Evolutionary conservation across 306 rosid species (phyloP).

Genomic region (Aeschynomene evenia): DNA sequence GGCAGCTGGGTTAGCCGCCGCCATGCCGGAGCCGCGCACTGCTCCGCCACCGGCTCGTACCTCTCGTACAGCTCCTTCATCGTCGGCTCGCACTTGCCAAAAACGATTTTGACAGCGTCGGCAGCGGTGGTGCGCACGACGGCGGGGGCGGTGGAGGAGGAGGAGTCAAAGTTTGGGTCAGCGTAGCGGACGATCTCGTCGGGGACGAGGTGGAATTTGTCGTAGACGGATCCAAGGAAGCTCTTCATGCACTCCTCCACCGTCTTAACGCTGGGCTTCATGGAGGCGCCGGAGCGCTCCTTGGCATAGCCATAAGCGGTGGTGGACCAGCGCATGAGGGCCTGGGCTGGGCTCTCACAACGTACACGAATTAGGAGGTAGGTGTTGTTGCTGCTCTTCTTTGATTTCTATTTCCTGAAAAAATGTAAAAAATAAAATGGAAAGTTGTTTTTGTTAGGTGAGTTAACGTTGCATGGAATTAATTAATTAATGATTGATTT

Average conservation of each 20-base stretch:
- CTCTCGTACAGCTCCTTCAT: not conserved
- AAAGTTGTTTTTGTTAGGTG: not conserved
- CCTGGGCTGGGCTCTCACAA: not conserved
- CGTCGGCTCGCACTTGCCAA: slow-evolving; percentile 50
- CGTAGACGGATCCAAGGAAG: slow-evolving; percentile 21
- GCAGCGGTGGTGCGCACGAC: slow-evolving; percentile 51
- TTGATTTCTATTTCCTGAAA: not conserved
- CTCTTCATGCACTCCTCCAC: slow-evolving; percentile 35
- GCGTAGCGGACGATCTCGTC: slow-evolving; percentile 33
- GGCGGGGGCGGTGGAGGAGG: slow-evolving; percentile 36
- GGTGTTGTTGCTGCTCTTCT: not conserved
- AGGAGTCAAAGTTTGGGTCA: slow-evolving; percentile 30
- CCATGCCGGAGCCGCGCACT: slow-evolving; percentile 23
- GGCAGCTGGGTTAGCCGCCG: slow-evolving; percentile 42
- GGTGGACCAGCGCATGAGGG: slow-evolving; percentile 27
- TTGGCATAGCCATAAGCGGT: slow-evolving; percentile 2
- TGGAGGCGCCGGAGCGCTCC: slow-evolving; percentile 14
- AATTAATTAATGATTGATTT: not conserved
- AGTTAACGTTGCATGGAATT: not conserved
- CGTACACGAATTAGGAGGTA: not conserved
- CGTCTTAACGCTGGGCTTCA: slow-evolving; percentile 23
- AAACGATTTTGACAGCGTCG: slow-evolving; percentile 42
- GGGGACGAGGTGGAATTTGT: slow-evolving; percentile 36
- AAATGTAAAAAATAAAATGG: not conserved
- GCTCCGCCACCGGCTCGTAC: slow-evolving; percentile 25